Evolutionary conservation across 345 rosid species (phyloP), one percentile per base, ranked within the genome.

Genomic region (Gossypium thurberi): DNA sequence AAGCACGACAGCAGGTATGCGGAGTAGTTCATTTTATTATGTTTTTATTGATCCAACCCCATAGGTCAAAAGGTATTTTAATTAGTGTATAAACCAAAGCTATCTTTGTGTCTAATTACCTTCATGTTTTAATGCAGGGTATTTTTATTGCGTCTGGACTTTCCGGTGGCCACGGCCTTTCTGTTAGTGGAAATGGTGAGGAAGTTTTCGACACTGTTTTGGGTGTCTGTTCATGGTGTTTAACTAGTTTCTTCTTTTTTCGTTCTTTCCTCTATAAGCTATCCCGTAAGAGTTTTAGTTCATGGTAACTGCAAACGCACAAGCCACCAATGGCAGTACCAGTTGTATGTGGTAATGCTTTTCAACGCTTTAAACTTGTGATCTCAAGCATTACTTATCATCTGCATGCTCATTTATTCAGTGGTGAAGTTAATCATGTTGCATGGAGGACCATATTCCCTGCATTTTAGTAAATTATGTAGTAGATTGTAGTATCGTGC

Each of bases 1-100:
- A 85, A 69, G 87, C 84, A 57, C 89, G 88, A 10, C 96, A 90
- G 74, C 96, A 94, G 94, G 98, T 91, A 43, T 65, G 25, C 7
- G 7, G 40, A 33, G 14, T 33, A 63, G 40, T 12, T 58, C 25
- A 50, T 23, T 62, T 2, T 66, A 10, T 50, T 59, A 2, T 9
- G 4, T 43, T 44, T 26, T 15, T 1, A 4, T 26, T 21, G 8
- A 47, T 20, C 20, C 40, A 26, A 58, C 46, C 11, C 18, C 37
- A 8, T 55, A 62, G n/a, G 15, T 13, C 18, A 14, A 15, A 67
- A 25, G 8, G 15, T 64, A 42, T 23, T 57, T 9, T 13, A 11
- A 13, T 33, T 48, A 23, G 14, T 63, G 14, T 20, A 57, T 42
- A 21, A 37, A 56, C 76, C 68, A 20, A 61, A 48, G 1, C 50